These are phyloP conservation scores for Phytopythium litorale DNA, from an alignment of 352 stramenopile species.

Conservation along the genomic window DNA sequence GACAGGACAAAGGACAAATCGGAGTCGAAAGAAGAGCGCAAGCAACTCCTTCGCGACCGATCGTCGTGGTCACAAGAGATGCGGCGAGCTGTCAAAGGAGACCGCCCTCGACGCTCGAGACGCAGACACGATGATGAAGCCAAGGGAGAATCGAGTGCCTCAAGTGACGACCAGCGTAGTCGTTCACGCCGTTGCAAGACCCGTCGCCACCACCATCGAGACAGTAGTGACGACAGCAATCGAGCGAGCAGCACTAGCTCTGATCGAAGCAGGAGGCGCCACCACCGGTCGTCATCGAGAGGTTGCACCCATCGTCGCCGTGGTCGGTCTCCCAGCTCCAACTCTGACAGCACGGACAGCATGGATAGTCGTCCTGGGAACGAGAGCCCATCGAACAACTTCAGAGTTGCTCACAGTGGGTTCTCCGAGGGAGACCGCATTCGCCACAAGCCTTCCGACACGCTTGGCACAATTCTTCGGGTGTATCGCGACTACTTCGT, in stretches of 20 bases:
- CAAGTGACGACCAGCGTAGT: background rate
- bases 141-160: background rate
- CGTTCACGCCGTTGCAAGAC: background rate
- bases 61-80: background rate
- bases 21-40: background rate
- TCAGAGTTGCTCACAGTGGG: background rate
- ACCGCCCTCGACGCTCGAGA: background rate
- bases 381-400: background rate
- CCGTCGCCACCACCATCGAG: background rate
- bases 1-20: background rate
- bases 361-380: background rate
- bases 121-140: background rate
- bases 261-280: background rate
- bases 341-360: constrained; percentile 1
- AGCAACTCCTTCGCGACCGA: background rate
- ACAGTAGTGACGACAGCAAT: background rate
- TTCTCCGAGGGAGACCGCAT: constrained; percentile 59
- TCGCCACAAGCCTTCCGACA: constrained; percentile 17
- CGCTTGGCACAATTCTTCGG: constrained; percentile 52
- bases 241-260: background rate
- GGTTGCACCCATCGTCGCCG: too few species aligned
- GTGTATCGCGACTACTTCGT: constrained; percentile 69
- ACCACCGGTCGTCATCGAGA: background rate
- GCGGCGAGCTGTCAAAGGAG: background rate
- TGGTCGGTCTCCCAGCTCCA: background rate